Base-by-base conservation (phyloP, 495 filamentous ascomycete species). In the Coniosporium apollinis region DNA sequence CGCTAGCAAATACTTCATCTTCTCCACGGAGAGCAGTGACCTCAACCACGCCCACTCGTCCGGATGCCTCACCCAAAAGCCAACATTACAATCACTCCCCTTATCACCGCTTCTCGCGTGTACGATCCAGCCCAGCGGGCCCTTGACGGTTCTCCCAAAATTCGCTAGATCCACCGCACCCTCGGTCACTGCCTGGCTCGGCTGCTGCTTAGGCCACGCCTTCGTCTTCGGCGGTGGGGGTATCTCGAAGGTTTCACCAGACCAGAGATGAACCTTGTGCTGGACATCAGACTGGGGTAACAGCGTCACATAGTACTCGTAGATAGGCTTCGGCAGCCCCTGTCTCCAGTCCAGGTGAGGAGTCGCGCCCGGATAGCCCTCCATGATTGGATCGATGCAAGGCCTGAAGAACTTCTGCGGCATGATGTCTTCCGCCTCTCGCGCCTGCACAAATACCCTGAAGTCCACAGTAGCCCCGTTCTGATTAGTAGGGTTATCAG, bases 321-420 rank as follows among this genome's bases (percentile, higher is more conserved):
- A 45, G 1, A 57, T 31, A 4, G 49, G 44, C 38, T 50, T 51
- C 10, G 55, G 54, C 4, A 53, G 40, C 5, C 45, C 54, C 24
- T 43, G 51, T 14, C 54, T 33, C 21, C 41, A 34, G 35, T 62
- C 58, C 0, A 59, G 39, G 38, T 58, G 46, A 15, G 48, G 48
- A 9, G 56, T 61, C 8, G 54, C 57, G 21, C 56, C 58, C 6
- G 58, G 56, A 36, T 55, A 58, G 15, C 44, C 39, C 31, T 51
- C 34, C 49, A 56, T 58, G 29, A 58, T 52, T 4, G 48, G 38
- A 36, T 63, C 58, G 19, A 59, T 43, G 22, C 51, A 54, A 2
- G 52, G 56, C n/a, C 56, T 34, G 3, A 57, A 33, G 46, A 62
- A 61, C 21, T 49, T 57, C n/a, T 19, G 20, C 0, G 56, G 48